phyloP scores from a whole-genome alignment of 2,329 filamentous ascomycete genomes.

The Septoria petroselini region DNA sequence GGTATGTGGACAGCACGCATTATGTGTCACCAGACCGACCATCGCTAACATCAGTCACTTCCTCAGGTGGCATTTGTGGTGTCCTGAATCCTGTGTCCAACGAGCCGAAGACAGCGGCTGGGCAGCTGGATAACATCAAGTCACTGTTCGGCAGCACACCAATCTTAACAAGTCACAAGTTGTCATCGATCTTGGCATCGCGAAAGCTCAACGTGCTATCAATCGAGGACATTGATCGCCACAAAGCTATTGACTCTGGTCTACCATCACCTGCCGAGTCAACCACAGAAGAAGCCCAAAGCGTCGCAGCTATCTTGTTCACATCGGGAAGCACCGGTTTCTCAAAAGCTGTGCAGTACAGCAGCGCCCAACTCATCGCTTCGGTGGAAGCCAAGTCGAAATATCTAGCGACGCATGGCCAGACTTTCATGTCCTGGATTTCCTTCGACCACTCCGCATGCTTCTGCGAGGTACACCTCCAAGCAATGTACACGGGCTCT shows the following conservation, averaged over 20 bases:
- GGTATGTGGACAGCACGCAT: background rate
- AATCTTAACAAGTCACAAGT: constrained; percentile 17
- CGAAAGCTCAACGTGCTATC: constrained; percentile 20
- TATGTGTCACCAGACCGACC: too few relatives aligned
- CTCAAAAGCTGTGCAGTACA: constrained; percentile 27
- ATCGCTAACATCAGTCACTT: background rate
- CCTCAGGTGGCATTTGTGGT: constrained; percentile 27
- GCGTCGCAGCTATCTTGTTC: constrained; percentile 26
- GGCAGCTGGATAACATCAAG: constrained; percentile 25
- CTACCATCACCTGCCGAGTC: constrained; percentile 8
- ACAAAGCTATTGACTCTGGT: constrained; percentile 10
- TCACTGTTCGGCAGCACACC: constrained; percentile 16
- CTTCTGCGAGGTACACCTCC: constrained; percentile 53
- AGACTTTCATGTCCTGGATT: constrained; percentile 24
- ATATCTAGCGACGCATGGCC: constrained; percentile 12
- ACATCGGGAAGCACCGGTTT: constrained; percentile 28
- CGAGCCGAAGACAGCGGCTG: constrained; percentile 26
- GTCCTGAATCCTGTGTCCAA: constrained; percentile 25
- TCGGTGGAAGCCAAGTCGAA: constrained; percentile 19
- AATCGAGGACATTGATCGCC: constrained; percentile 14
- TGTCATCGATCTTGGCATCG: constrained; percentile 18
- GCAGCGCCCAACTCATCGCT: constrained; percentile 19
- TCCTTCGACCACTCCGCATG: constrained; percentile 54
- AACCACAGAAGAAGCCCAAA: background rate
- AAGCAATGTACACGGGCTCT: constrained; percentile 43